Evolutionary conservation across 495 filamentous ascomycete species (phyloP), one percentile per base, ranked within the genome.

Genomic region (Ramalina peruviana): DNA sequence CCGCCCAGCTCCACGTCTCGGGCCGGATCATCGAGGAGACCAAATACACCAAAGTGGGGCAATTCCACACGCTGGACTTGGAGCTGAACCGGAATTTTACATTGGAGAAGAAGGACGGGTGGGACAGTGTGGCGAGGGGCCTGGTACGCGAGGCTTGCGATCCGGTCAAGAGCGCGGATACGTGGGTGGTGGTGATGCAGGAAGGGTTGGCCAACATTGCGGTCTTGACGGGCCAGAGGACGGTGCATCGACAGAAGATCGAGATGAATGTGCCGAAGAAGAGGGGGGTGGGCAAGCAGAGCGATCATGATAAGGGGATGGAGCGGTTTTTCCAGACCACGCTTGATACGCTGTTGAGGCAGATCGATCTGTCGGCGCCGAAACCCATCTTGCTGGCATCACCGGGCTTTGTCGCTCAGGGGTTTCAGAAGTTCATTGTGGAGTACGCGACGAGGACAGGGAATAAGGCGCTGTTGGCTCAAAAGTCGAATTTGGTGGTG

Each of bases 201-300:
- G 90, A 96, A 56, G 92, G 90, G 0, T 54, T 93, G 36, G 89
- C 93, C 45, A 90, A 94, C 69, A 84, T 98, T 48, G 94, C 88
- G 63, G 74, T 94, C 17, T 86, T 98, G 54, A 93, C 88, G 11
- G 87, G 94, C 50, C 81, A 85, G 60, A 88, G 88, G 54, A 97
- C 90, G 3, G 72, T 96, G 54, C 62, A 95, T 52, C 82, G 86
- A 62, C 88, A 94, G 59, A 76, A 83, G 47, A 76, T 97, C n/a
- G 87, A 94, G 63, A 79, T 80, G 58, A 72, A 75, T 1, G 78
- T 97, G 26, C 87, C 92, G 13, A 77, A 81, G 61, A 97, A 96
- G 67, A 74, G 83, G 44, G 67, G 72, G 19, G 67, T 72, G 51
- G 60, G 72, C 43, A 63, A 72, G 53, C 56, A 71, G 52, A 64